Percentiles rank a stretch among this genome's conserved stretches.
These are phyloP conservation scores for Cronartium quercuum DNA, from an alignment of 1,284 basidiomycete species.

Conservation along the genomic window DNA sequence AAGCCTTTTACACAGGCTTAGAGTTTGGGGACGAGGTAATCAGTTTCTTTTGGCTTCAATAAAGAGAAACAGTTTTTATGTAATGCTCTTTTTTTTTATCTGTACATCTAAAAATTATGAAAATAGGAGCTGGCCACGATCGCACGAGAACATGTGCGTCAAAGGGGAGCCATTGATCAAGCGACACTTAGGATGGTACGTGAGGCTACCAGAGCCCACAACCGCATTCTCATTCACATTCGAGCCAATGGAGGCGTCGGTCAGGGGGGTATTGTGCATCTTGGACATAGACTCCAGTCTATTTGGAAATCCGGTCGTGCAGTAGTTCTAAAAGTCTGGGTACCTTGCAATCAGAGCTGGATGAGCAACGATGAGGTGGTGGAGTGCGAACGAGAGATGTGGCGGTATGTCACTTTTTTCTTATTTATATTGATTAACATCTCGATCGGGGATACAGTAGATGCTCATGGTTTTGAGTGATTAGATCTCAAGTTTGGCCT, in stretches of 20 bases:
- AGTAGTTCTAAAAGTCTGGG: conserved; percentile 50
- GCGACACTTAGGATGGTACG: conserved; percentile 46
- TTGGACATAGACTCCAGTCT: conserved; percentile 8
- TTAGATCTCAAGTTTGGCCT: conserved; percentile 47
- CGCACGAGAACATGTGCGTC: conserved; percentile 15
- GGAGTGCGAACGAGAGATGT: conserved; percentile 46
- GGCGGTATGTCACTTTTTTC: conserved; percentile 28
- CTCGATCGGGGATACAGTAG: too few species aligned
- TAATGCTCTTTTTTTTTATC: too few species aligned
- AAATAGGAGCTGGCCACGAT: too few species aligned
- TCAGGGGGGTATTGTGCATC: neutral
- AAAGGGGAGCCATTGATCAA: conserved; percentile 45
- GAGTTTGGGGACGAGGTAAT: conserved; percentile 18
- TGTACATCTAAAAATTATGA: too few species aligned
- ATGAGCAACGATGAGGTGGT: conserved; percentile 46
- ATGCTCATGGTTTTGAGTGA: neutral
- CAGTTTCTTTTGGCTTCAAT: too few species aligned
- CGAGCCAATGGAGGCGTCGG: conserved; percentile 46
- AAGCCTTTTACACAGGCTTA: conserved; percentile 28
- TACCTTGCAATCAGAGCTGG: conserved; percentile 44
- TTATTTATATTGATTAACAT: neutral
- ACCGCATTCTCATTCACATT: conserved; percentile 48
- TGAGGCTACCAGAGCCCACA: conserved; percentile 49
- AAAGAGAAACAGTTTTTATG: too few species aligned
- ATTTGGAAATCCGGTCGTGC: conserved; percentile 48